A percentile compares a stretch with the other conserved stretches of the same genome.
Evolutionary conservation across 116 monocot genomes (phyloP).

Genomic region (Cymodocea nodosa): DNA sequence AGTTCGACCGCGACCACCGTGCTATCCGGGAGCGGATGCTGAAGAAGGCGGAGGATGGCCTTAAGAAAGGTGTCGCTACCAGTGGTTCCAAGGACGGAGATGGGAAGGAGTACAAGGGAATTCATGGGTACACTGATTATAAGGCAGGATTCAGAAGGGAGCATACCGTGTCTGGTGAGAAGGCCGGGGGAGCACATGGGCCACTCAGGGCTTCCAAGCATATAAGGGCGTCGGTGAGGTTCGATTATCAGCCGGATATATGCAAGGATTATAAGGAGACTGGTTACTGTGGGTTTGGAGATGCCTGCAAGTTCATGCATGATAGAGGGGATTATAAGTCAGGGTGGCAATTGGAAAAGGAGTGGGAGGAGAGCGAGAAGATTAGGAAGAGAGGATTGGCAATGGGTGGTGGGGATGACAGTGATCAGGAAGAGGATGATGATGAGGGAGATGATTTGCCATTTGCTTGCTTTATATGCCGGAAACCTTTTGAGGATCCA

Average conservation of each 20-base stretch:
- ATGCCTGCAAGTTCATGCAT: slow-evolving; percentile 98
- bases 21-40: slow-evolving; percentile 82
- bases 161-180: slow-evolving; percentile 87
- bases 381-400: slow-evolving; percentile 55
- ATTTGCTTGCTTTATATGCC: slow-evolving; percentile 87
- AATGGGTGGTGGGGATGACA: slow-evolving; percentile 36
- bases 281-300: slow-evolving; percentile 95
- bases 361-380: slow-evolving; percentile 93
- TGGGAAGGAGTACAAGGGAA: slow-evolving; percentile 65
- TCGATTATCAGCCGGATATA: slow-evolving; percentile 98
- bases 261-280: slow-evolving; percentile 99
- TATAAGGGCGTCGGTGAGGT: slow-evolving; percentile 78
- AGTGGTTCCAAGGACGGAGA: slow-evolving; percentile 8
- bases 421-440: slow-evolving; percentile 26
- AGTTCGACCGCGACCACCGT: slow-evolving; percentile 73
- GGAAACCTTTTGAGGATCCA: slow-evolving; percentile 75
- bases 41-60: slow-evolving; percentile 45
- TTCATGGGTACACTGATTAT: slow-evolving; percentile 88
- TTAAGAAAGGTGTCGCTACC: slow-evolving; percentile 23
- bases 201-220: slow-evolving; percentile 83
- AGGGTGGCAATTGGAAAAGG: slow-evolving; percentile 97
- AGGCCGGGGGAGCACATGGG: slow-evolving; percentile 89
- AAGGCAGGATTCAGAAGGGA: slow-evolving; percentile 91
- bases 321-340: slow-evolving; percentile 97
- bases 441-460: slow-evolving; percentile 68